phyloP scores from a whole-genome alignment of 768 basidiomycete genomes.

The Lyophyllum shimeji region DNA sequence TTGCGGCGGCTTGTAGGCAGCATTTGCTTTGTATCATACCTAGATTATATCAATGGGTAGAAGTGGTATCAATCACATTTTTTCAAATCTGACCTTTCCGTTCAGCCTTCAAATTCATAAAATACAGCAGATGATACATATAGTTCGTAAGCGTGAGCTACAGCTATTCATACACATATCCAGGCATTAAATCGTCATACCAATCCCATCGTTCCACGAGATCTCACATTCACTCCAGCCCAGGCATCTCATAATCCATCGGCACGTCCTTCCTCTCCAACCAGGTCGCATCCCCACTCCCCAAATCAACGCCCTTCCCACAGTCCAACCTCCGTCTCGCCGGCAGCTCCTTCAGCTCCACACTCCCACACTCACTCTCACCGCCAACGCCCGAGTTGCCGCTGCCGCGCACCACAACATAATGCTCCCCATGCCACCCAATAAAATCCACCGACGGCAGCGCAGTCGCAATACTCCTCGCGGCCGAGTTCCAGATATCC shows the following conservation, averaged over 20 bases:
- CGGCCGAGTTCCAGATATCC: constrained; percentile 51
- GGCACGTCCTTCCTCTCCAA: constrained; percentile 74
- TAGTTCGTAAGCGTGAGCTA: neutral
- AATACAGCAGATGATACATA: neutral
- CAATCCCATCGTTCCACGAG: neutral
- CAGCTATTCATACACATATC: neutral
- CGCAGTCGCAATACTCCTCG: constrained; percentile 46
- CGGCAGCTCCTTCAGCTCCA: constrained; percentile 63
- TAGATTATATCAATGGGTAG: no score
- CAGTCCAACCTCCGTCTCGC: constrained; percentile 50
- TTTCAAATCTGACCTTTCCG: no score
- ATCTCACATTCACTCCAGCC: constrained; percentile 28
- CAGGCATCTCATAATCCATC: constrained; percentile 70
- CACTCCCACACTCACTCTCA: constrained; percentile 13
- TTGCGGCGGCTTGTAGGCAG: no score
- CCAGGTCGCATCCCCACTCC: constrained; percentile 62
- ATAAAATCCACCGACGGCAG: constrained; percentile 61
- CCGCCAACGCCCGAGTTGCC: constrained; percentile 30
- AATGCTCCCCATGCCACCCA: constrained; percentile 76
- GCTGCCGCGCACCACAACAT: constrained; percentile 62
- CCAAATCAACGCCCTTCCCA: constrained; percentile 50
- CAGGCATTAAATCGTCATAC: neutral
- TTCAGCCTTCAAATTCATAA: neutral
- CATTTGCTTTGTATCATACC: no score
- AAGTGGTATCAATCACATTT: no score